Conservation (phyloP, 2,329 filamentous ascomycete genomes). For the Teratosphaeria pseudoeucalypti region DNA sequence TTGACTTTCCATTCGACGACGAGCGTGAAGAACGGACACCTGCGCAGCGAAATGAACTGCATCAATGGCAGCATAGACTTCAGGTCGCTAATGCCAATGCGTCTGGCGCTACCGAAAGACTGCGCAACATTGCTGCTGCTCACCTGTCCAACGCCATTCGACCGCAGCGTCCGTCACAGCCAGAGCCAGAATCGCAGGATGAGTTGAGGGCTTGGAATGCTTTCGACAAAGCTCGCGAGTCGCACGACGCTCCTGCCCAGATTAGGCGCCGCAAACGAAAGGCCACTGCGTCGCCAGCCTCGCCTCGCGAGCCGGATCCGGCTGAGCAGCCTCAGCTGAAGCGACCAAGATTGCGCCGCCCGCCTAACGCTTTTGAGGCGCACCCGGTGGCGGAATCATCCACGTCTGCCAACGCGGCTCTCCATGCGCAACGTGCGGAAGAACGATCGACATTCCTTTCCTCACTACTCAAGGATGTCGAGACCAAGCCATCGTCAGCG, state of each 20-base stretch:
- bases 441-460: conserved; percentile 63
- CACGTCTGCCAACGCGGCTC: conserved; percentile 8
- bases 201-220: conserved; percentile 82
- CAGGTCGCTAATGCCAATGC: conserved; percentile 65
- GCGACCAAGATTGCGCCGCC: conserved; percentile 51
- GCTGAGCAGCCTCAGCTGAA: conserved; percentile 65
- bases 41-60: conserved; percentile 46
- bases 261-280: conserved; percentile 57
- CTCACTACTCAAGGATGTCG: conserved; percentile 79
- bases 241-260: conserved; percentile 37
- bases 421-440: conserved; percentile 16
- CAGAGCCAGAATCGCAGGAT: conserved; percentile 63
- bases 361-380: conserved; percentile 39
- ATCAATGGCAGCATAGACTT: conserved; percentile 74
- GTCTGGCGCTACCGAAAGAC: conserved; percentile 53
- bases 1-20: conserved; percentile 77
- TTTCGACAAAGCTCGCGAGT: conserved; percentile 72
- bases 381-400: conserved; percentile 23
- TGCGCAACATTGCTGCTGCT: conserved; percentile 40
- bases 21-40: conserved; percentile 50
- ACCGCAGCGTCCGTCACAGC: conserved; percentile 13
- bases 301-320: conserved; percentile 53
- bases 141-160: conserved; percentile 13
- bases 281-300: conserved; percentile 61
- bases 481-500: conserved; percentile 41